Conservation (phyloP, 495 filamentous ascomycete genomes). For the Chaetomium fimeti region DNA sequence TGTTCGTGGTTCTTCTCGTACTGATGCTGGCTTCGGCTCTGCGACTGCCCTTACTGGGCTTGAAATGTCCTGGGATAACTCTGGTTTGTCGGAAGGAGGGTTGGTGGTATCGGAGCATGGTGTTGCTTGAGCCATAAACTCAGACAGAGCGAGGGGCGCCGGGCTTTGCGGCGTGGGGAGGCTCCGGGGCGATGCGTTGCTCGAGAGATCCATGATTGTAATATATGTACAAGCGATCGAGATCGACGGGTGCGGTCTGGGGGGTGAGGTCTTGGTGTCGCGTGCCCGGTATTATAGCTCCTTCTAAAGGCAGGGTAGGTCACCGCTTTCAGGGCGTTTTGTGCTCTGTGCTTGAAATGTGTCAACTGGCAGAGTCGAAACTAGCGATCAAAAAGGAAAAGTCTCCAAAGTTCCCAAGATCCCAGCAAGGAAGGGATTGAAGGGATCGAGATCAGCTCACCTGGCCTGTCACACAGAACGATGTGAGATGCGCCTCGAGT, state of each 20-base stretch:
- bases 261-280: not conserved
- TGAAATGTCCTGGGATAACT: not conserved
- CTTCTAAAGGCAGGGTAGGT: not conserved
- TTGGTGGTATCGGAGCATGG: slow-evolving; percentile 24
- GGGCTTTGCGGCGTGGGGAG: slow-evolving; percentile 22
- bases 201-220: slow-evolving; percentile 29
- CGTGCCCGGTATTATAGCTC: not conserved
- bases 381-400: slow-evolving; percentile 1
- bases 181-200: slow-evolving; percentile 19
- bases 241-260: not conserved
- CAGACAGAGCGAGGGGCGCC: slow-evolving; percentile 31
- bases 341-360: not conserved
- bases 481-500: slow-evolving; percentile 8
- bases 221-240: not conserved
- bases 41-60: not conserved
- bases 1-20: slow-evolving; percentile 5
- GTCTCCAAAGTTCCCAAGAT: too few relatives aligned
- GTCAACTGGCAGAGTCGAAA: not conserved
- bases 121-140: slow-evolving; percentile 27
- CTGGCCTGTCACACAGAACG: not conserved
- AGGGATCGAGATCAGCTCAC: not conserved
- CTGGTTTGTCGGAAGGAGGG: slow-evolving; percentile 24
- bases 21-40: not conserved
- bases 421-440: not conserved
- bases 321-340: not conserved